Base-by-base conservation (phyloP, 768 basidiomycete genomes). In the Crepidotus variabilis region DNA sequence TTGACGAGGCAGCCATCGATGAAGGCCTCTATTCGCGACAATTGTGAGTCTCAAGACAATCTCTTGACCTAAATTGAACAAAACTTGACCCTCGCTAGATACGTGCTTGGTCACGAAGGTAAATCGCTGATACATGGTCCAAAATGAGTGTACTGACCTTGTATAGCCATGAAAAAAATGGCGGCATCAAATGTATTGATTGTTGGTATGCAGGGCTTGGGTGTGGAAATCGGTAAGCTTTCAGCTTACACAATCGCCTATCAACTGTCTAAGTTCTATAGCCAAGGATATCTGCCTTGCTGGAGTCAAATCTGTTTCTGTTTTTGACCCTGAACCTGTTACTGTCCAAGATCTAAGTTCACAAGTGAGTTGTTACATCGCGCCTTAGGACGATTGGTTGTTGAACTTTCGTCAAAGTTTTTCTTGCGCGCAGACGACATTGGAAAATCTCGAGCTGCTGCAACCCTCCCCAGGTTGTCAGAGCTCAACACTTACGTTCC, bases 81-180 rank as follows among this genome's bases (percentile, higher is more conserved):
- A 39, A 51, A 35, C n/a, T 22, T 2, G 36, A 8, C 11, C 22
- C 54, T 48, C 47, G 51, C 48, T 55, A 65, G 93, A 63, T 98
- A 98, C 70, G 95, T 98, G 9, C 84, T 98, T 23, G 95, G 95
- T 28, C 94, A 98, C 70, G 95, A 98, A 83, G 95, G 95, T 92
- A 57, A 22, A 47, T 52, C 11, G 24, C 3, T 11, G 51, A 24
- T 47, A 22, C 39, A 43, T 33, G 32, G 23, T 35, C 33, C n/a
- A 14, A 24, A n/a, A 23, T 32, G 23, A 24, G 47, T 16, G 33
- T 50, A 52, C 46, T 60, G 56, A 58, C 47, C 45, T 32, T 35
- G n/a, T 47, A n/a, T 63, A 98, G 96, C 96, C 47, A 98, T 98
- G 97, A 97, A 97, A 80, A 88, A 87, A 67, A 98, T 99, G 97